Conservation (phyloP, 2,329 filamentous ascomycete genomes). For the Nannizziopsis arthrosporioides region DNA sequence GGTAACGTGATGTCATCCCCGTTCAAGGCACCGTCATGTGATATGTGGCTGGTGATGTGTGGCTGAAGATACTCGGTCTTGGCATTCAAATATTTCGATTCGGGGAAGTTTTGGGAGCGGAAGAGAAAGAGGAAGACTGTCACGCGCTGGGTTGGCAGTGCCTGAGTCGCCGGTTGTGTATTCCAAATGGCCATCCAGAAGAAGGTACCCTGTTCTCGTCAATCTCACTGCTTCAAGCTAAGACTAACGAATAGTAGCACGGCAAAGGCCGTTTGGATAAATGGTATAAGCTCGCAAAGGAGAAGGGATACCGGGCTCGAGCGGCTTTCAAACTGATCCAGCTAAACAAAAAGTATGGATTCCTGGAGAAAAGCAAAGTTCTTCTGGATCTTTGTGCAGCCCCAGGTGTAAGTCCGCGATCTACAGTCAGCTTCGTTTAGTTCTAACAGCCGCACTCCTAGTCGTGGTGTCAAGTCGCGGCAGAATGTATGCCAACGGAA, state of each 20-base stretch:
- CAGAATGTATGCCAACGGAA: conserved; percentile 83
- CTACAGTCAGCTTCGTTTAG: conserved; percentile 18
- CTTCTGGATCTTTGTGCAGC: conserved; percentile 95
- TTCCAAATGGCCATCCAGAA: conserved; percentile 83
- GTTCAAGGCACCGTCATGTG: conserved; percentile 7
- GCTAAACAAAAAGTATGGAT: conserved; percentile 98
- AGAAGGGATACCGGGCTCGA: conserved; percentile 91
- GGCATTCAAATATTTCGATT: conserved; percentile 9
- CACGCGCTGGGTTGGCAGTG: background rate
- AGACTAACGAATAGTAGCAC: conserved; percentile 41
- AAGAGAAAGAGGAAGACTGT: background rate
- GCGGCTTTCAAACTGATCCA: conserved; percentile 97
- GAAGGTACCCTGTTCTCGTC: conserved; percentile 44
- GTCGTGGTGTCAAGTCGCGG: conserved; percentile 94
- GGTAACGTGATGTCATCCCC: conserved; percentile 15
- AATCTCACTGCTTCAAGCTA: conserved; percentile 3
- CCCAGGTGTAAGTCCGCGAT: conserved; percentile 61
- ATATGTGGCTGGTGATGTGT: background rate
- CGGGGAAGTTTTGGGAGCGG: background rate
- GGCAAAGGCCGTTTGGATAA: conserved; percentile 97
- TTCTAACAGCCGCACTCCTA: conserved; percentile 23
- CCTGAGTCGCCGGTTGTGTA: background rate
- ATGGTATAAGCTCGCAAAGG: conserved; percentile 97
- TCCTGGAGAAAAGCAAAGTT: conserved; percentile 92
- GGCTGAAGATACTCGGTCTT: conserved; percentile 4